Evolutionary conservation across 345 rosid species (phyloP).

Genomic region (Conringia planisiliqua): DNA sequence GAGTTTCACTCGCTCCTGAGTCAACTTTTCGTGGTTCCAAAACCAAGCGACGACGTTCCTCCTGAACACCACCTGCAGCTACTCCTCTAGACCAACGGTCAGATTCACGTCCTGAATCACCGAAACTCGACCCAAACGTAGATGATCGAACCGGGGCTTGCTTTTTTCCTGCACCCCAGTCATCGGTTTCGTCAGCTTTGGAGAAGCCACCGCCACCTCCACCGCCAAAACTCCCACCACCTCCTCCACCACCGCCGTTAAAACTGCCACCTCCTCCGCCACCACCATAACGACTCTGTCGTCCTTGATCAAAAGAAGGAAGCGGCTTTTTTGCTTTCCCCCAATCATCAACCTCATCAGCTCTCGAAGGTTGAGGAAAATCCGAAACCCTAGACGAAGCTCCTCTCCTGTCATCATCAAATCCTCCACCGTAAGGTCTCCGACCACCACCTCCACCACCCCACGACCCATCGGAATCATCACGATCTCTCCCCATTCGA

Average conservation of each 20-base stretch:
- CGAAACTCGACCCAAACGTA: constrained; percentile 59
- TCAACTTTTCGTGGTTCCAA: constrained; percentile 67
- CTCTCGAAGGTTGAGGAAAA: constrained; percentile 72
- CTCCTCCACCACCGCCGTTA: constrained; percentile 1
- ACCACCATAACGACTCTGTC: constrained; percentile 54
- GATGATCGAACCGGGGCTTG: constrained; percentile 47
- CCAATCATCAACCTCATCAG: constrained; percentile 95
- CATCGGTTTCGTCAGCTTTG: constrained; percentile 82
- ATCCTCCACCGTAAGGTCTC: constrained; percentile 76
- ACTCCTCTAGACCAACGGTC: constrained; percentile 78
- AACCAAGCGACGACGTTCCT: constrained; percentile 65
- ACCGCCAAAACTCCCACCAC: background rate
- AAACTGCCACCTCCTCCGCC: constrained; percentile 21
- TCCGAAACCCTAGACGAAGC: constrained; percentile 76
- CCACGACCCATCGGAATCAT: constrained; percentile 53
- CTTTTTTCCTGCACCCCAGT: constrained; percentile 68
- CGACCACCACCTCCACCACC: constrained; percentile 46
- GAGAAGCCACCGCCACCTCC: constrained; percentile 51
- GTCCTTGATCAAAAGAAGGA: constrained; percentile 52
- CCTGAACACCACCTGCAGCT: constrained; percentile 33
- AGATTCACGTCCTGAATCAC: constrained; percentile 52
- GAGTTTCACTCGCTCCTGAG: constrained; percentile 37
- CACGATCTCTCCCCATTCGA: constrained; percentile 46
- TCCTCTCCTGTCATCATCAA: constrained; percentile 73
- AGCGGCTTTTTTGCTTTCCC: constrained; percentile 53